Conservation (phyloP, 2,329 filamentous ascomycete genomes). For the Sarocladiaceae sp. region DNA sequence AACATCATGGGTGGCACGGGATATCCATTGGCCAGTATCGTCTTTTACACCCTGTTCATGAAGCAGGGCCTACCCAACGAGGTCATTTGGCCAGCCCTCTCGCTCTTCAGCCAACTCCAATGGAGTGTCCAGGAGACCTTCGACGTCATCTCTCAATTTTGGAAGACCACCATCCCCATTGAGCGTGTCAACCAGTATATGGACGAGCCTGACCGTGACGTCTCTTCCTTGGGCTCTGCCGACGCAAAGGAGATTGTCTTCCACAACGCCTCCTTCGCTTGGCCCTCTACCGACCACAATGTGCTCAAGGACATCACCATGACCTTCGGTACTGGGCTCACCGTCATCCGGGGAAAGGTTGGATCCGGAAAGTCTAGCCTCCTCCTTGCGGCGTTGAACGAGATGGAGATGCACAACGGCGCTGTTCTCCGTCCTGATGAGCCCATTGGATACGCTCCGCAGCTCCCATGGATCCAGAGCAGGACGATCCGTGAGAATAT, state of each 20-base stretch:
- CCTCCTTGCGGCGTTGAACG: constrained; percentile 52
- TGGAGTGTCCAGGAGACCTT: constrained; percentile 68
- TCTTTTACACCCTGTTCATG: constrained; percentile 69
- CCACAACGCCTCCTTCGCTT: constrained; percentile 64
- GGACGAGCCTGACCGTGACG: constrained; percentile 71
- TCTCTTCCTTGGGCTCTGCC: constrained; percentile 31
- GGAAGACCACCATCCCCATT: constrained; percentile 80
- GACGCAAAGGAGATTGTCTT: constrained; percentile 42
- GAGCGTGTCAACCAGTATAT: constrained; percentile 81
- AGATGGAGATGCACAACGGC: constrained; percentile 59
- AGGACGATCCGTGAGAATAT: constrained; percentile 62
- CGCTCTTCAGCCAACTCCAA: constrained; percentile 73
- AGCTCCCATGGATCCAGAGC: constrained; percentile 59
- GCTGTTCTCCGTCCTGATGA: constrained; percentile 39
- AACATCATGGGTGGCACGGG: constrained; percentile 66
- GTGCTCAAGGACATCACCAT: constrained; percentile 43
- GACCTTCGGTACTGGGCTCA: constrained; percentile 43
- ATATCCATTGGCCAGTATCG: constrained; percentile 77
- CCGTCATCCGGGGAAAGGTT: constrained; percentile 51
- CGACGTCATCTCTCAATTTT: constrained; percentile 63
- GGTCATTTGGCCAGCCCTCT: constrained; percentile 78
- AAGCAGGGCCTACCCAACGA: constrained; percentile 66
- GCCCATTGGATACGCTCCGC: constrained; percentile 49
- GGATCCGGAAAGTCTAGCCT: constrained; percentile 57
- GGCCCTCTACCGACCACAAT: constrained; percentile 60